These are phyloP conservation scores for Diplogelasinospora grovesii DNA, from an alignment of 495 filamentous ascomycete species.

Conservation along the genomic window DNA sequence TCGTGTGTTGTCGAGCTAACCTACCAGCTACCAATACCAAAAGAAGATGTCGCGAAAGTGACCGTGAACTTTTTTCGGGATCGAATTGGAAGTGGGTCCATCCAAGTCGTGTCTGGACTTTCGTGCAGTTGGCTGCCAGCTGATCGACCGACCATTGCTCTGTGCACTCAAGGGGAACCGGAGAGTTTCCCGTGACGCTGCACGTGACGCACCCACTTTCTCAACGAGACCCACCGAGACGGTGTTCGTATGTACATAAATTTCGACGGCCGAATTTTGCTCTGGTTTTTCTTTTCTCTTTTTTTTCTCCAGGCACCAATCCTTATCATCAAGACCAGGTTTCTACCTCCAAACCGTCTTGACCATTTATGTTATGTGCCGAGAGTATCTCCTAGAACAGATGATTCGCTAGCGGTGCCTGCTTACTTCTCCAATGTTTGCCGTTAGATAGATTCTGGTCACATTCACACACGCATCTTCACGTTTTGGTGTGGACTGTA, in stretches of 20 bases:
- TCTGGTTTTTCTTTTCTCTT: conserved; percentile 10
- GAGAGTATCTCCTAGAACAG: conserved; percentile 34
- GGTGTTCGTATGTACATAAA: no score
- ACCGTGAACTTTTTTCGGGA: conserved; percentile 35
- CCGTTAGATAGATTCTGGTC: conserved; percentile 50
- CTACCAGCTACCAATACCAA: no score
- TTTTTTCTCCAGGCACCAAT: conserved; percentile 37
- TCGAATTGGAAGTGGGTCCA: no score
- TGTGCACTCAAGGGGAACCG: no score
- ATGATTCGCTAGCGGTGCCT: conserved; percentile 50
- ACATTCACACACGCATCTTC: conserved; percentile 34
- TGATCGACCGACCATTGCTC: no score
- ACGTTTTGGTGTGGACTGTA: no score
- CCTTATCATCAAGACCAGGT: conserved; percentile 48
- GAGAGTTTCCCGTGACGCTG: background rate
- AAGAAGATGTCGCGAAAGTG: no score
- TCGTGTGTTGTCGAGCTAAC: no score
- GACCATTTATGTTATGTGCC: conserved; percentile 47
- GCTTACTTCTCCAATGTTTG: conserved; percentile 20
- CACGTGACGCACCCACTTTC: conserved; percentile 5
- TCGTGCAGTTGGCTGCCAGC: no score
- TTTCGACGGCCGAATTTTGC: no score
- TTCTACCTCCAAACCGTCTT: conserved; percentile 35
- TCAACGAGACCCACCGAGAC: no score
- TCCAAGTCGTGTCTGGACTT: no score